phyloP scores from a whole-genome alignment of 2,329 filamentous ascomycete genomes.

The Sporothrix sp. region DNA sequence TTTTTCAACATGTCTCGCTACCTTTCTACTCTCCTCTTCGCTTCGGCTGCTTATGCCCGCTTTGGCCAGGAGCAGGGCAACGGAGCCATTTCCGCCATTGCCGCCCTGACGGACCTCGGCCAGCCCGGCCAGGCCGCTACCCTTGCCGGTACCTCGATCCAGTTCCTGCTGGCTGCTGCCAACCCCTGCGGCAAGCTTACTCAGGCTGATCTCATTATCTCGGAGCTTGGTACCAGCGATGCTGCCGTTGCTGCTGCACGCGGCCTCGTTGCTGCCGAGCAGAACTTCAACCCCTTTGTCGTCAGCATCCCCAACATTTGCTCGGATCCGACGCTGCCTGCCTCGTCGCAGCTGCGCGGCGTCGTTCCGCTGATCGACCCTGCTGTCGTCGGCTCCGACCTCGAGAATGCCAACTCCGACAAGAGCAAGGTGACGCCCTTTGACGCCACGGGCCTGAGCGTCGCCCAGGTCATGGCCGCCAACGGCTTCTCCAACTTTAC shows the following conservation, averaged over 20 bases:
- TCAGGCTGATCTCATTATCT: slow-evolving; percentile 55
- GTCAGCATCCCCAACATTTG: slow-evolving; percentile 53
- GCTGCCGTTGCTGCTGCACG: slow-evolving; percentile 51
- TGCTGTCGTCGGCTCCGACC: slow-evolving; percentile 44
- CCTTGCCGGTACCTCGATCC: slow-evolving; percentile 50
- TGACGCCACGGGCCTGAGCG: slow-evolving; percentile 49
- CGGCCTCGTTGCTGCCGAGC: slow-evolving; percentile 19
- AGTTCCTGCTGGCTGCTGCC: slow-evolving; percentile 51
- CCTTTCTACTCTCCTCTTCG: slow-evolving; percentile 27
- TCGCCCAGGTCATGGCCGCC: slow-evolving; percentile 52
- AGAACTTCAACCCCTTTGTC: slow-evolving; percentile 39
- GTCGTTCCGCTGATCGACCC: slow-evolving; percentile 61
- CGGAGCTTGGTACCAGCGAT: slow-evolving; percentile 47
- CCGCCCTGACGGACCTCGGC: slow-evolving; percentile 42
- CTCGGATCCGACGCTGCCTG: slow-evolving; percentile 51
- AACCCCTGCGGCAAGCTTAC: slow-evolving; percentile 35
- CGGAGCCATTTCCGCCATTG: slow-evolving; percentile 42
- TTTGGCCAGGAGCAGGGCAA: slow-evolving; percentile 53
- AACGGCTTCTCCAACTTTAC: slow-evolving; percentile 57
- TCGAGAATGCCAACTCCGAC: slow-evolving; percentile 51
- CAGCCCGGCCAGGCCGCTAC: slow-evolving; percentile 50
- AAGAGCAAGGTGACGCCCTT: slow-evolving; percentile 45
- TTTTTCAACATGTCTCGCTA: slow-evolving; percentile 21
- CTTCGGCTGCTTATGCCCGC: slow-evolving; percentile 31
- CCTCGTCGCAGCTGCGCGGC: slow-evolving; percentile 50